These are phyloP conservation scores for Steccherinum ochraceum DNA, from an alignment of 768 basidiomycete species.

Conservation along the genomic window DNA sequence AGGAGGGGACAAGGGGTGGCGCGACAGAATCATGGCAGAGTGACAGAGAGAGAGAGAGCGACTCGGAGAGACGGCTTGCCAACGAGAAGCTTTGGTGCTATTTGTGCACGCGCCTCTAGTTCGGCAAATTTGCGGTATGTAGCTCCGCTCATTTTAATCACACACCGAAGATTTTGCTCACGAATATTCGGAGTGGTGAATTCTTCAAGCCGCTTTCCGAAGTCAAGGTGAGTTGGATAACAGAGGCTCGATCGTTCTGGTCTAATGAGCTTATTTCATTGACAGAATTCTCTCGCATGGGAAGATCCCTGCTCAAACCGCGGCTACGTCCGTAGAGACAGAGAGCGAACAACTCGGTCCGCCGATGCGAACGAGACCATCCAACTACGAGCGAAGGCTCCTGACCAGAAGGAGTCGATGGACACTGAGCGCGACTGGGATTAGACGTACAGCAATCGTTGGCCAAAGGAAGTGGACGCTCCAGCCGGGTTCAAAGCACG, in stretches of 20 bases:
- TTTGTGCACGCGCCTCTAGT: too few relatives aligned
- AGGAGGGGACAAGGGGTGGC: too few relatives aligned
- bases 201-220: constrained; percentile 66
- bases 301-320: constrained; percentile 82
- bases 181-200: constrained; percentile 71
- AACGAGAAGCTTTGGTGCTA: too few relatives aligned
- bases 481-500: constrained; percentile 66
- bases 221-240: constrained; percentile 48
- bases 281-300: constrained; percentile 66
- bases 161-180: too few relatives aligned
- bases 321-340: constrained; percentile 75
- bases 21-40: too few relatives aligned
- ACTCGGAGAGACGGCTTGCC: too few relatives aligned
- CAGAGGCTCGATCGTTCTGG: too few relatives aligned
- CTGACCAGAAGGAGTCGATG: constrained; percentile 82
- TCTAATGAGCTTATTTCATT: too few relatives aligned
- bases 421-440: constrained; percentile 88
- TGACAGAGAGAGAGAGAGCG: too few relatives aligned
- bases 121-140: too few relatives aligned
- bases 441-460: constrained; percentile 68
- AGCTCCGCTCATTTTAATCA: too few relatives aligned
- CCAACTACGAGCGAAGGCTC: constrained; percentile 62
- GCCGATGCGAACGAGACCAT: constrained; percentile 68
- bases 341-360: constrained; percentile 78
- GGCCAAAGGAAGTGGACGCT: constrained; percentile 60